Evolutionary conservation across 805 yeast genomes (phyloP).

Genomic region (Maudiozyma pseudohumilis): DNA sequence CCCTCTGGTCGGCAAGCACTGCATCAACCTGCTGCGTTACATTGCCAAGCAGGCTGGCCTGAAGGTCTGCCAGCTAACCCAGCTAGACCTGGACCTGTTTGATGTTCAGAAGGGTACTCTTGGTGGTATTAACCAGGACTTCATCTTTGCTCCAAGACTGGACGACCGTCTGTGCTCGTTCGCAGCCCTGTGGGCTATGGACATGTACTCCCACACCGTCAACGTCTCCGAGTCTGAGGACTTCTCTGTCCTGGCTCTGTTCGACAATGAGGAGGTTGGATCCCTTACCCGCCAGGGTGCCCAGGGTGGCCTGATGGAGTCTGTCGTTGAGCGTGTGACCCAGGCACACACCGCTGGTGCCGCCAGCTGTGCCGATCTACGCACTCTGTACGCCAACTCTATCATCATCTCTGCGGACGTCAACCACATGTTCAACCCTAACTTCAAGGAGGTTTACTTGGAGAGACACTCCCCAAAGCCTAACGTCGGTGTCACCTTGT

Average conservation of each 20-base stretch:
- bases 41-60: conserved; percentile 53
- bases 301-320: conserved; percentile 62
- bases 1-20: conserved; percentile 63
- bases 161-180: conserved; percentile 79
- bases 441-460: conserved; percentile 55
- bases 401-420: conserved; percentile 79
- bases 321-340: conserved; percentile 49
- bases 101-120: conserved; percentile 72
- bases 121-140: conserved; percentile 72
- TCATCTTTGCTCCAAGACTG: conserved; percentile 70
- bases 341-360: conserved; percentile 16
- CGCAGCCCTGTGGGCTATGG: conserved; percentile 54
- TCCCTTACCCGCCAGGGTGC: conserved; percentile 76
- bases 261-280: conserved; percentile 80
- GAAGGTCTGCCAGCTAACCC: conserved; percentile 50
- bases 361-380: conserved; percentile 15
- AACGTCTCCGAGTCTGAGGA: conserved; percentile 31
- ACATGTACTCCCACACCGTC: conserved; percentile 36
- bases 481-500: conserved; percentile 61
- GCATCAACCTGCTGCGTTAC: conserved; percentile 57
- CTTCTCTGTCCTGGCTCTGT: conserved; percentile 54
- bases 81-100: conserved; percentile 67
- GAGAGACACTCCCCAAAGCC: conserved; percentile 75
- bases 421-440: conserved; percentile 73
- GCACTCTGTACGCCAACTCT: conserved; percentile 57